Base-by-base conservation (phyloP, 441 rosid genomes). In the Theobroma grandiflorum region DNA sequence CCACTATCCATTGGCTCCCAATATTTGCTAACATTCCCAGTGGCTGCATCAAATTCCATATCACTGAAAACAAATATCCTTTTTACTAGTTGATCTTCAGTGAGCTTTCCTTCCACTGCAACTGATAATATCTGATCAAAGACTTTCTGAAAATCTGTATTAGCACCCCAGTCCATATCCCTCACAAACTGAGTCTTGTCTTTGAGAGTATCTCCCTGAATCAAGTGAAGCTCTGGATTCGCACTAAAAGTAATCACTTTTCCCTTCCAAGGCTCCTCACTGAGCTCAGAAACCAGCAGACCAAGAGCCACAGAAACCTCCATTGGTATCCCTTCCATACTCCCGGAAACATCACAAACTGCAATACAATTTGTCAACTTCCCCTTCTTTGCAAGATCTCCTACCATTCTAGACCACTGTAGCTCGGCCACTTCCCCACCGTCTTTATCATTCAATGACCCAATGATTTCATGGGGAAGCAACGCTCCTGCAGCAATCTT, bases 381-480 rank as follows among this genome's bases (percentile, higher is more conserved):
- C 55, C 90, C 91, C 31, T 67, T 83, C 84, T 83, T 84, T 0
- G 77, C 58, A 68, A 85, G 8, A 81, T 89, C 94, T 26, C 82
- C 87, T 47, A 92, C 91, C 95, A 92, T 88, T 55, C 97, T 83
- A 62, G 75, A 83, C 98, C 96, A 88, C n/a, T 82, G 91, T 73
- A 89, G 88, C 87, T 91, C 92, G 0, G 94, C 90, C 15, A 91
- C 94, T 58, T 84, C 80, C 0, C 85, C 85, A 0, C 80, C 86
- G 16, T 88, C 87, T 0, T 20, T 78, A 9, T 82, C 84, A 0
- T 70, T 5, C 73, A 90, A 77, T 37, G 89, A 78, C 1, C 4
- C 42, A 3, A 95, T 82, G 43, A 93, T 94, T 90, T 91, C 84
- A 31, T 90, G 96, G 15, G 98, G 91, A 47, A 95, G 89, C 89